Base-by-base conservation (phyloP, 202 grass and related monocot species). In the Cymbopogon flexuosus region DNA sequence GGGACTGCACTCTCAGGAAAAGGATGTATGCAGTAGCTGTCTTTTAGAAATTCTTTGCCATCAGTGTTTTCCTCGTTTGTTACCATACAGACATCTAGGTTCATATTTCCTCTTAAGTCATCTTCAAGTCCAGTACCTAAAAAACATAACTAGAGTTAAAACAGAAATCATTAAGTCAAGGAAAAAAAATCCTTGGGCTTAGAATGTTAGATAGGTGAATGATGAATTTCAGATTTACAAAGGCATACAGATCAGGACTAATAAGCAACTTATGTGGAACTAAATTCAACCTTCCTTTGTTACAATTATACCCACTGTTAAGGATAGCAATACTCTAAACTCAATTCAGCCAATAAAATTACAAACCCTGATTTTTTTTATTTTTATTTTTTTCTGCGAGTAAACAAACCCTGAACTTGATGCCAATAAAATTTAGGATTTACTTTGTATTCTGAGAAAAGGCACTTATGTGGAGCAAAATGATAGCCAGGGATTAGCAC, bases 1-100 rank as follows among this genome's bases (percentile, higher is more conserved):
- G 37, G 77, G 84, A 49, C 62, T 67, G 58, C 63, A 68, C 79
- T 84, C 68, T 90, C 83, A 69, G 82, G 82, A 47, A 82, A 88
- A 75, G 87, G 82, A 68, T 85, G 80, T 62, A 90, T 75, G 33
- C 76, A 87, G 62, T 90, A 87, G 79, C 75, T 84, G 76, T 71
- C 60, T 76, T 99, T 93, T 39, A 75, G 76, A 66, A 81, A 52
- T 85, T 93, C 84, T 66, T 85, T 79, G 74, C 71, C 76, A 77
- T 90, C 66, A 12, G 72, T 30, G 77, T 23, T 86, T 84, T 94
- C 84, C 35, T 84, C 78, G 14, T 80, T 62, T 10, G 6, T 83
- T 75, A 70, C 43, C 23, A 79, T 22, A 27, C 61, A 41, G 31
- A 83, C 66, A 59, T 83, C 29, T 49, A 56, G 54, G 42, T 47